Evolutionary conservation across 2,329 filamentous ascomycete species (phyloP), one percentile per base, ranked within the genome.

Genomic region (Microcyclospora pomicola): DNA sequence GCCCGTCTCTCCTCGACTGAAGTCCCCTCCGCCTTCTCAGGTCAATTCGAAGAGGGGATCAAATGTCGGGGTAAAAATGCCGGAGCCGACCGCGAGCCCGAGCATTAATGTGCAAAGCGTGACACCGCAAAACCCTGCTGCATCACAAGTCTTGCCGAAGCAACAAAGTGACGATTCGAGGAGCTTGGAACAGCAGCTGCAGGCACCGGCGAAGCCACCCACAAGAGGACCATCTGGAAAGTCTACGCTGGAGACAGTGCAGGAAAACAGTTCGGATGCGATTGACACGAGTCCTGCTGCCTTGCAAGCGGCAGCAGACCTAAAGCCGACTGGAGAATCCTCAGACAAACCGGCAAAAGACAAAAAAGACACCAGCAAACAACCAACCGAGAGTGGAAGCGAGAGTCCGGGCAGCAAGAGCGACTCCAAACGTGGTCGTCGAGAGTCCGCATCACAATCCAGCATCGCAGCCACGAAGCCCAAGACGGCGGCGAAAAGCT

Each of bases 201-300:
- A 24, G 19, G 19, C 19, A 27, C 27, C 33, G 41, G 55, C 60
- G 34, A 67, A 67, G 46, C 55, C 50, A 11, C 52, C 59, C 10
- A 51, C 59, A n/a, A 49, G 57, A 45, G 58, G 57, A 29, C 51
- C 55, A 15, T 59, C 56, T 41, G 54, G 54, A 30, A 55, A 55
- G 37, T 72, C 69, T 36, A 71, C 78, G 35, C 75, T 95, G 40
- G 88, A 93, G 62, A 95, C 91, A 0, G 88, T 96, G 12, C 82
- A 94, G 37, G 56, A 59, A 37, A 55, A 51, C 30, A 54, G 42
- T 34, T 32, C 39, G 2, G 54, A 58, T 39, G 40, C 52, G 11
- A 41, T 47, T 12, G 88, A 95, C 67, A 78, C 81, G 38, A 91
- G 84, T 62, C 73, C 84, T 37, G 64, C 64, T 34, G 54, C 52